Evolutionary conservation across 176 grass and related monocot genomes (phyloP), one percentile per base, ranked within the genome.

Genomic region (Lolium multiflorum): DNA sequence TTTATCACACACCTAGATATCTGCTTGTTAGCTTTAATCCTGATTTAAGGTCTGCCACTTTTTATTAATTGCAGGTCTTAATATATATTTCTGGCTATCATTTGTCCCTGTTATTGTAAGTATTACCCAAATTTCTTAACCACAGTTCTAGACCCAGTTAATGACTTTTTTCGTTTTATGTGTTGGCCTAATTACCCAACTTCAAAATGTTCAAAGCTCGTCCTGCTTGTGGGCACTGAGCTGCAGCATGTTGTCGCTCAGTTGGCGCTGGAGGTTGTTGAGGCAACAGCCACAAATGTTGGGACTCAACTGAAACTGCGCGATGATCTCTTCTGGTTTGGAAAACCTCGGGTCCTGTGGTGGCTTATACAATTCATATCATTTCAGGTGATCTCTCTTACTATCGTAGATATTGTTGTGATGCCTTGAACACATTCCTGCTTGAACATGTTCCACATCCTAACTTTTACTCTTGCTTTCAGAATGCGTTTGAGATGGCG

Each of bases 401-500:
- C 74, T 59, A 37, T 6, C 67, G n/a, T 82, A 9, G 17, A 84
- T 79, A 81, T 81, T 52, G 20, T 86, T 69, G 10, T 63, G 4
- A 10, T 88, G 28, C 31, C 31, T 35, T 77, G 12, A 81, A 35
- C 31, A 35, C 1, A 35, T 1, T 35, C 31, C 31, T 91, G 81
- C 21, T 74, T 38, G 43, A 41, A 55, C 43, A 49, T 28, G 21
- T 80, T 74, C 37, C 5, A 17, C 47, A 47, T 51, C 73, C 59
- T 94, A 66, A 91, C 28, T n/a, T 69, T 43, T 80, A 50, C 60
- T 66, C 50, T 80, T 91, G 11, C 66, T 85, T 88, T 57, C 88
- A 98, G 97, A 96, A 98, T 88, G 97, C 97, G 22, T 98, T 98
- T 87, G 94, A 98, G 90, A 95, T 98, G 97, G 94, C 97, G 81